A percentile compares a stretch with the other conserved stretches of the same genome.
Evolutionary conservation across 192 early-diverging fungal genomes (phyloP).

Genomic region (Geranomyces variabilis): DNA sequence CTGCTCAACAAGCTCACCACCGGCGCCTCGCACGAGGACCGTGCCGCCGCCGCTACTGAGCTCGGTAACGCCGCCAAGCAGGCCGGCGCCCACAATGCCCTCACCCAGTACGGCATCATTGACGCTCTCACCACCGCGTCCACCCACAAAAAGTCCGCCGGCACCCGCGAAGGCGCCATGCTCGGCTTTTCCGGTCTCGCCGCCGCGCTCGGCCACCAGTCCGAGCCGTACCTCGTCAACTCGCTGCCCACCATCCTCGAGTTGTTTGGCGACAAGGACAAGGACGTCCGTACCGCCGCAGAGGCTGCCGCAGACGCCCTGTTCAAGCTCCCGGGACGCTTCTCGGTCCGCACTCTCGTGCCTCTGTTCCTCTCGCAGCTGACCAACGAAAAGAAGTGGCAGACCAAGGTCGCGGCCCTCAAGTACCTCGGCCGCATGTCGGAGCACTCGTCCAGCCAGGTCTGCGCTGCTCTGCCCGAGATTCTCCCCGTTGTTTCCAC

Average conservation of each 20-base stretch:
- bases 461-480: slow-evolving; percentile 50
- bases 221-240: slow-evolving; percentile 69
- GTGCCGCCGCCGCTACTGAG: slow-evolving; percentile 57
- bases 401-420: slow-evolving; percentile 66
- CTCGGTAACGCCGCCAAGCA: slow-evolving; percentile 64
- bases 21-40: slow-evolving; percentile 49
- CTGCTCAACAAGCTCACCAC: slow-evolving; percentile 40
- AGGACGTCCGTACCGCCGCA: slow-evolving; percentile 47
- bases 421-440: slow-evolving; percentile 48
- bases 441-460: slow-evolving; percentile 52
- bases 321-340: slow-evolving; percentile 47
- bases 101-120: slow-evolving; percentile 63
- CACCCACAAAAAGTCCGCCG: slow-evolving; percentile 71
- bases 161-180: slow-evolving; percentile 66
- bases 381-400: slow-evolving; percentile 77
- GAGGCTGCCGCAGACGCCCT: slow-evolving; percentile 48
- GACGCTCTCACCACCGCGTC: slow-evolving; percentile 61
- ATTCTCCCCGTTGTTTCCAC: slow-evolving; percentile 75
- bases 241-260: slow-evolving; percentile 67
- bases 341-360: slow-evolving; percentile 56
- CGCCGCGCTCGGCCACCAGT: slow-evolving; percentile 56
- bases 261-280: slow-evolving; percentile 55
- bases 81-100: slow-evolving; percentile 54
- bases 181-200: slow-evolving; percentile 63
- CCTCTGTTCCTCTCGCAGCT: slow-evolving; percentile 68